phyloP scores from a whole-genome alignment of 176 grass and related monocot genomes.

The Phoenix roebelenii region DNA sequence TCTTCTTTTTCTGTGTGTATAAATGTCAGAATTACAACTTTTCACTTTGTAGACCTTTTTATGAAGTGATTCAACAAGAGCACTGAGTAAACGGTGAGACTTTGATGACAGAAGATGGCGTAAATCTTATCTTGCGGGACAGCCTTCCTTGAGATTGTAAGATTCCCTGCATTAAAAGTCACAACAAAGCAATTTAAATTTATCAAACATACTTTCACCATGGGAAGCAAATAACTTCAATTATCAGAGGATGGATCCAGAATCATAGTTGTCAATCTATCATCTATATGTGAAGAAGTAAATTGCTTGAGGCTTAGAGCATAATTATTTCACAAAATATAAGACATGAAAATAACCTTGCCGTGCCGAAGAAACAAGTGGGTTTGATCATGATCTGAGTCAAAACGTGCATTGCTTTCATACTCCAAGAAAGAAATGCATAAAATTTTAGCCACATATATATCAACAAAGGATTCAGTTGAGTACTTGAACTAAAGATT shows the following conservation, averaged over 20 bases:
- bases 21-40: conserved; percentile 80
- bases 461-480: no score
- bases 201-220: no score
- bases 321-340: conserved; percentile 1
- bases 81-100: conserved; percentile 78
- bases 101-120: conserved; percentile 98
- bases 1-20: conserved; percentile 81
- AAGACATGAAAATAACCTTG: conserved; percentile 38
- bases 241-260: not conserved
- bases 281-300: not conserved
- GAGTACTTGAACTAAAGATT: no score
- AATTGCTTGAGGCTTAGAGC: not conserved
- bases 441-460: not conserved
- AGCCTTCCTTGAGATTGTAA: conserved; percentile 98
- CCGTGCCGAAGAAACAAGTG: conserved; percentile 82
- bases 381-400: conserved; percentile 77
- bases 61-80: conserved; percentile 91
- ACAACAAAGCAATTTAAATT: no score
- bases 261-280: not conserved
- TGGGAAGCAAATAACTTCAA: not conserved
- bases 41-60: conserved; percentile 92
- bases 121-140: conserved; percentile 84
- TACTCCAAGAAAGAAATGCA: conserved; percentile 35
- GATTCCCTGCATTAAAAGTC: conserved; percentile 45
- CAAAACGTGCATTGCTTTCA: conserved; percentile 96